Conservation (phyloP, 345 rosid species). For the Citrus hindsii region DNA sequence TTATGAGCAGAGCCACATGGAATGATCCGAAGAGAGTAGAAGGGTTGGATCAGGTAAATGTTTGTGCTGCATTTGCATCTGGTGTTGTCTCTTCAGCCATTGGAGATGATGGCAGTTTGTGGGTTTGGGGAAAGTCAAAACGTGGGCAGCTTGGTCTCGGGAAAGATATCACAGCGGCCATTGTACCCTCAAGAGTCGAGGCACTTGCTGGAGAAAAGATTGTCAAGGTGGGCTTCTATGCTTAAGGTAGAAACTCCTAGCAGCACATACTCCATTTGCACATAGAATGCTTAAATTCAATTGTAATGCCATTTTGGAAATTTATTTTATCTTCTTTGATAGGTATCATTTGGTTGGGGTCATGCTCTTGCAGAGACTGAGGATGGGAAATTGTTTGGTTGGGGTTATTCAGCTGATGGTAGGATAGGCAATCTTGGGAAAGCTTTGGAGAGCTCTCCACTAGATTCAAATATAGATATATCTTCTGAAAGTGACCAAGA, state of each 20-base stretch:
- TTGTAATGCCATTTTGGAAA: conserved; percentile 1
- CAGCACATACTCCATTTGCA: neutral
- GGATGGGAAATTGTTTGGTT: conserved; percentile 76
- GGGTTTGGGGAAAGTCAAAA: conserved; percentile 98
- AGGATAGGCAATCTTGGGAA: conserved; percentile 63
- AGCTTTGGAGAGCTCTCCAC: conserved; percentile 40
- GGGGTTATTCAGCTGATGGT: conserved; percentile 97
- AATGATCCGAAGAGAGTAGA: conserved; percentile 65
- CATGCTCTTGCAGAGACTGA: conserved; percentile 72
- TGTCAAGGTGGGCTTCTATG: conserved; percentile 55
- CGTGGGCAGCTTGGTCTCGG: conserved; percentile 98
- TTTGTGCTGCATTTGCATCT: conserved; percentile 65
- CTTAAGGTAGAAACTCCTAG: conserved; percentile 16
- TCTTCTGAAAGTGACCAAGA: conserved; percentile 10
- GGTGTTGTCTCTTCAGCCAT: conserved; percentile 81
- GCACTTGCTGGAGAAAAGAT: conserved; percentile 59
- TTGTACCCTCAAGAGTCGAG: conserved; percentile 57
- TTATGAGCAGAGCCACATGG: conserved; percentile 45
- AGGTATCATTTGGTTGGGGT: conserved; percentile 98
- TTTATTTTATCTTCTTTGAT: conserved; percentile 17
- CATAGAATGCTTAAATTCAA: neutral
- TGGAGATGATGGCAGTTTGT: conserved; percentile 77
- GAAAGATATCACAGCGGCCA: conserved; percentile 47
- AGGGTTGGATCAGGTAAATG: conserved; percentile 57
- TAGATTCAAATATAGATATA: conserved; percentile 40